Conservation (phyloP, 306 rosid species). For the Fragaria nilgerrensis region DNA sequence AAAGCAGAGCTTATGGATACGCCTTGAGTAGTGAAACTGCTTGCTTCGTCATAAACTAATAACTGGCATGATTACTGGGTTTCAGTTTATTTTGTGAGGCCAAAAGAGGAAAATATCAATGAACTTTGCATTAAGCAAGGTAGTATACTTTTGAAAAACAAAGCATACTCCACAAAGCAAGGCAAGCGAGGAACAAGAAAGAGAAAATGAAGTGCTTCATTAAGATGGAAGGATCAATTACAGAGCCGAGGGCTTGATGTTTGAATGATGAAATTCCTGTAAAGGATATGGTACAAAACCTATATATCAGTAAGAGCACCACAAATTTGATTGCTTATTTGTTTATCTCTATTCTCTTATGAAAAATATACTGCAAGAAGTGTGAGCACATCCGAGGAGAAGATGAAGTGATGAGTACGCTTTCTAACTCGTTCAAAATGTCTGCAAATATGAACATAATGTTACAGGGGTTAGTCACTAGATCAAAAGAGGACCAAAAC, state of each 20-base stretch:
- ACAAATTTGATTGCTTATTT: conserved; percentile 20
- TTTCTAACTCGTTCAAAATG: conserved; percentile 22
- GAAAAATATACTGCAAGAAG: conserved; percentile 24
- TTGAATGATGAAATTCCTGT: conserved; percentile 26
- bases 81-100: neutral
- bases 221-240: conserved; percentile 26
- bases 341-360: conserved; percentile 30
- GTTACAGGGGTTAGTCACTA: conserved; percentile 14
- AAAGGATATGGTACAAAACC: conserved; percentile 43
- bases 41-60: neutral
- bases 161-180: no score
- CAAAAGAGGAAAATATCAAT: neutral
- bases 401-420: conserved; percentile 14
- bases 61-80: neutral
- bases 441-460: conserved; percentile 38
- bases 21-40: neutral
- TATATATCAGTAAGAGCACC: conserved; percentile 30
- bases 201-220: conserved; percentile 25
- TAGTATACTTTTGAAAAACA: no score
- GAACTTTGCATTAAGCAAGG: neutral
- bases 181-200: neutral
- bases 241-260: conserved; percentile 25
- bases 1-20: neutral
- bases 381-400: conserved; percentile 29
- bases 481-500: conserved; percentile 1